Evolutionary conservation across 2,329 filamentous ascomycete species (phyloP).

Genomic region (Aschersonia sp.): DNA sequence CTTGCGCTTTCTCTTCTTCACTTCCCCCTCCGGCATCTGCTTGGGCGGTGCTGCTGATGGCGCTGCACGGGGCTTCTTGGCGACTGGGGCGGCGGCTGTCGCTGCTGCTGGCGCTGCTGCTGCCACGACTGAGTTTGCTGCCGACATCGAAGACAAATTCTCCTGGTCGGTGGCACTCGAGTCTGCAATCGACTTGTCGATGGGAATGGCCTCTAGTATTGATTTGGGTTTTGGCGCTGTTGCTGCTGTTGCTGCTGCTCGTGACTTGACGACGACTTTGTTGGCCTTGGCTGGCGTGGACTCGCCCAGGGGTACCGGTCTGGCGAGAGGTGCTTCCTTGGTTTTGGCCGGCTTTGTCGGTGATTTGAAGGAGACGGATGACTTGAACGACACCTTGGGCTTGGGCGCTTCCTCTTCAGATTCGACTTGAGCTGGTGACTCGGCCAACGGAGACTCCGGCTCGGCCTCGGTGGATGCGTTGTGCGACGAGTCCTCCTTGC

Average conservation of each 20-base stretch:
- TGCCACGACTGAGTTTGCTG: background rate
- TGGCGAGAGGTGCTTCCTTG: constrained; percentile 26
- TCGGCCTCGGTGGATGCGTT: constrained; percentile 11
- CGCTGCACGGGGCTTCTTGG: too few species aligned
- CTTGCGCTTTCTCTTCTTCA: constrained; percentile 59
- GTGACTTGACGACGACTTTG: constrained; percentile 6
- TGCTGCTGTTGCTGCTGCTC: background rate
- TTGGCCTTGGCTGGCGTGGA: constrained; percentile 31
- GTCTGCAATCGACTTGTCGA: constrained; percentile 27
- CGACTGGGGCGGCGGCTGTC: constrained; percentile 4
- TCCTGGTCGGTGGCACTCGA: constrained; percentile 15
- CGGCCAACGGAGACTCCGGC: constrained; percentile 12
- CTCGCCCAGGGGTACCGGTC: constrained; percentile 28
- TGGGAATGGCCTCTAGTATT: constrained; percentile 5
- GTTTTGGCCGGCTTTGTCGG: constrained; percentile 18
- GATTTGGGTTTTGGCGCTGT: constrained; percentile 2
- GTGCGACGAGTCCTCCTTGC: constrained; percentile 12
- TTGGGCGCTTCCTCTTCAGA: constrained; percentile 11
- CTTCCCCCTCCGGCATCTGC: constrained; percentile 17
- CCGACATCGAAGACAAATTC: constrained; percentile 6
- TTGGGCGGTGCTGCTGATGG: too few species aligned
- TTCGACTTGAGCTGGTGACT: constrained; percentile 4
- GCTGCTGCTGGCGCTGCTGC: constrained; percentile 2
- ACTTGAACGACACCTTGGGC: constrained; percentile 6
- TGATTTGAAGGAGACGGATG: constrained; percentile 1